Base-by-base conservation (phyloP, 345 rosid genomes). In the Salix caprea region DNA sequence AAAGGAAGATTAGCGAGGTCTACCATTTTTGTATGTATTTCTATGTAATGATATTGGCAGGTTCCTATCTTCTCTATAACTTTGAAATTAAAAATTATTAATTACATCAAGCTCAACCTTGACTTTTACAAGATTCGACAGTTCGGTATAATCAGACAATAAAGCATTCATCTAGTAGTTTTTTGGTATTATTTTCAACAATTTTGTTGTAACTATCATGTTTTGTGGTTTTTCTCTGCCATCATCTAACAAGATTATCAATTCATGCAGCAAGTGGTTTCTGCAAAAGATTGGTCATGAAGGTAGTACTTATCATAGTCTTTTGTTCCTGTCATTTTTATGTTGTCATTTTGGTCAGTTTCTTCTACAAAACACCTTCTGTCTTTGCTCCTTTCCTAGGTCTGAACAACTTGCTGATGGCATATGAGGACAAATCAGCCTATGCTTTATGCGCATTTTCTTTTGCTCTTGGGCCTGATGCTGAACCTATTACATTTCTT, bases 381-480 rank as follows among this genome's bases (percentile, higher is more conserved):
- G 93, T 93, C 30, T 80, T 94, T 21, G 88, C 84, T 48, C 90
- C 91, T 60, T 24, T 40, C 76, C 24, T 80, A 94, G 98, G 97
- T 78, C 82, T 96, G 73, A 85, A 96, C 81, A 91, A 96, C 77
- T 80, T 94, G 86, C 80, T 96, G 90, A 84, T 83, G 88, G 95
- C 92, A n/a, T 94, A 88, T 76, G 97, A 92, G 72, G 99, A 96
- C 83, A 92, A 94, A 83, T 90, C 98, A 62, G 97, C 98, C 56
- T 91, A 89, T 69, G 99, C 99, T 24, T 81, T 96, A 78, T 96
- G 99, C 23, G 92, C 85, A 42, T 96, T 94, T 81, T 87, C 97
- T 61, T 92, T 96, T 84, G 85, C 96, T 52, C 85, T 80, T 80
- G 97, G 96, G 16, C 93, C 97, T 44, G 85, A 87, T 79, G 76